Base-by-base conservation (phyloP, 345 rosid species). In the Dimocarpus longan region DNA sequence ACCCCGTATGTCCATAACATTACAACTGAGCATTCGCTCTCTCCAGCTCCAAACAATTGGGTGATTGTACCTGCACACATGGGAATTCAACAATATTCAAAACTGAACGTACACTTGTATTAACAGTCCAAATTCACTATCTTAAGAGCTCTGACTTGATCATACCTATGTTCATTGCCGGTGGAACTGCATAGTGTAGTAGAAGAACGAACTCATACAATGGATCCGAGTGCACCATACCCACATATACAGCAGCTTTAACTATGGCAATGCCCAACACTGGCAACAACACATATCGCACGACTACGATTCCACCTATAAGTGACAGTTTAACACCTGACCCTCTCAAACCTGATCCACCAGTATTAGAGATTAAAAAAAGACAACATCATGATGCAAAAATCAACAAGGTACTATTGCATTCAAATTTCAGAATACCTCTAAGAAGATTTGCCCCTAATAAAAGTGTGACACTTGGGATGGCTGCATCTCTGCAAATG, bases 381-480 rank as follows among this genome's bases (percentile, higher is more conserved):
- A 12, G 60, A 12, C 12, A 57, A 32, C 37, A 32, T 32, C 37
- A 32, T 63, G 18, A 57, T 66, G 15, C 24, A 21, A 40, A 9
- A 59, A 22, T 26, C 6, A 2, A 32, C 44, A 5, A 32, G 32
- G n/a, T 26, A 7, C 26, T 70, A 50, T 39, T 70, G 16, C 62
- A 50, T 26, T 8, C 32, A 18, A 19, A 71, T 40, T 71, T 71
- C 52, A 5, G 54, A 18, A 18, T 82, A 90, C 94, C 97, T 86
- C 73, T 85, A 28, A 90, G 86, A 63, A 90, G 91, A 84, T 90
- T 92, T 62, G 89, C 90, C 63, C 96, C 96, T 10, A 92, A 32
- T 64, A 92, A 79, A 62, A 90, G 83, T 22, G 88, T 89, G 50
- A 90, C 73, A 28, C 83, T 82, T 56, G 96, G 96, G 81, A 92